Evolutionary conservation across 371 early-diverging fungal genomes (phyloP).

Genomic region (Rhizopus delemar): DNA sequence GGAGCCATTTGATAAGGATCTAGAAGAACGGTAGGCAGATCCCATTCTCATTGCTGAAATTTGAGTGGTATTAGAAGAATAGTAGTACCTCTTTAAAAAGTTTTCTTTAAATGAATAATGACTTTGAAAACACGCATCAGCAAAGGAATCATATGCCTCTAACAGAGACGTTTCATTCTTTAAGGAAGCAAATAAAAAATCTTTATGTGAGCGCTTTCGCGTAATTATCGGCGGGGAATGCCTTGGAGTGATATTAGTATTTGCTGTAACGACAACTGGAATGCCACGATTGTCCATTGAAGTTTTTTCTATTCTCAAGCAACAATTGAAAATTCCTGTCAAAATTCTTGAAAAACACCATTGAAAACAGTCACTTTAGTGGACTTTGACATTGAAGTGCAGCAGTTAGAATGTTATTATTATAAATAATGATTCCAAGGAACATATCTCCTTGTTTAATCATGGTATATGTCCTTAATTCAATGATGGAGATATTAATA

Average conservation of each 20-base stretch:
- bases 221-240: conserved; percentile 8
- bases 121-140: conserved; percentile 21
- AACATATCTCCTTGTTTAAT: too few relatives aligned
- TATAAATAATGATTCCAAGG: too few relatives aligned
- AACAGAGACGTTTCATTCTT: conserved; percentile 20
- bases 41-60: not conserved
- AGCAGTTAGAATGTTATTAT: too few relatives aligned
- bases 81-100: not conserved
- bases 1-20: too few relatives aligned
- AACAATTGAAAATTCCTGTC: conserved; percentile 23
- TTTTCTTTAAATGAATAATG: not conserved
- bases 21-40: not conserved
- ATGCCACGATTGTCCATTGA: conserved; percentile 30
- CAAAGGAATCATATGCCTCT: conserved; percentile 27
- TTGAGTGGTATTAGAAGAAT: not conserved
- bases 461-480: too few relatives aligned
- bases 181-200: conserved; percentile 2
- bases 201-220: conserved; percentile 1
- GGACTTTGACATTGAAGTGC: too few relatives aligned
- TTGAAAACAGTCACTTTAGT: not conserved
- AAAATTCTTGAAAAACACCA: not conserved
- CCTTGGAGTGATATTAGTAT: conserved; percentile 7
- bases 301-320: not conserved
- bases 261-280: conserved; percentile 21
- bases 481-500: too few relatives aligned